A percentile compares a stretch with the other conserved stretches of the same genome.
Conservation (phyloP, 192 early-diverging fungal genomes). For the Neocallimastix lanati region DNA sequence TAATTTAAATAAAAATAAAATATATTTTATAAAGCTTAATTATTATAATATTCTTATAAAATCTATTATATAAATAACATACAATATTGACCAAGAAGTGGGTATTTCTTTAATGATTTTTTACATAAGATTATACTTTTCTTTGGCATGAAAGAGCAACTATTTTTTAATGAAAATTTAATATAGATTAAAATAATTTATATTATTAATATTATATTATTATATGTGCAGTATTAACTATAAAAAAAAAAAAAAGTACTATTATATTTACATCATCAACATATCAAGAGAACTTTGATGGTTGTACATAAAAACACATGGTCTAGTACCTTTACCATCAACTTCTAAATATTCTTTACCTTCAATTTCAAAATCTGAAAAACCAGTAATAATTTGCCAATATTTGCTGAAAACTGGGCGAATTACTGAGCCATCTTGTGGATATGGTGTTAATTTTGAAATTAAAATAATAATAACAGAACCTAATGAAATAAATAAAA, state of each 20-base stretch:
- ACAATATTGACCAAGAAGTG: not conserved
- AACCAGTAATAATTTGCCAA: not conserved
- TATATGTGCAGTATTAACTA: no score
- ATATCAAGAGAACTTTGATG: not conserved
- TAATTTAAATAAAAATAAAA: no score
- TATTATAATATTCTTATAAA: no score
- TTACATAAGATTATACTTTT: not conserved
- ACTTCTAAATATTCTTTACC: not conserved
- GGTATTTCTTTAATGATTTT: not conserved
- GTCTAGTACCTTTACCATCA: not conserved
- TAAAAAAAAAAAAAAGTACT: no score
- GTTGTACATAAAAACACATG: not conserved
- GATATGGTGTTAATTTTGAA: not conserved
- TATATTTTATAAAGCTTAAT: no score
- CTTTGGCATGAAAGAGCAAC: not conserved
- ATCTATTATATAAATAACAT: not conserved
- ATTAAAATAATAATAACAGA: not conserved
- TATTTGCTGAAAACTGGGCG: not conserved
- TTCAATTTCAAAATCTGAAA: not conserved
- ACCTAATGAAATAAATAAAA: not conserved
- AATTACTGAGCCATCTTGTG: not conserved
- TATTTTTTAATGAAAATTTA: not conserved
- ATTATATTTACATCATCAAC: not conserved
- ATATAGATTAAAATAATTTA: no score
- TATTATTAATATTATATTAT: no score